A percentile compares a stretch with the other conserved stretches of the same genome.
phyloP scores from a whole-genome alignment of 2,329 filamentous ascomycete genomes.

The Penicillium janthinellum region DNA sequence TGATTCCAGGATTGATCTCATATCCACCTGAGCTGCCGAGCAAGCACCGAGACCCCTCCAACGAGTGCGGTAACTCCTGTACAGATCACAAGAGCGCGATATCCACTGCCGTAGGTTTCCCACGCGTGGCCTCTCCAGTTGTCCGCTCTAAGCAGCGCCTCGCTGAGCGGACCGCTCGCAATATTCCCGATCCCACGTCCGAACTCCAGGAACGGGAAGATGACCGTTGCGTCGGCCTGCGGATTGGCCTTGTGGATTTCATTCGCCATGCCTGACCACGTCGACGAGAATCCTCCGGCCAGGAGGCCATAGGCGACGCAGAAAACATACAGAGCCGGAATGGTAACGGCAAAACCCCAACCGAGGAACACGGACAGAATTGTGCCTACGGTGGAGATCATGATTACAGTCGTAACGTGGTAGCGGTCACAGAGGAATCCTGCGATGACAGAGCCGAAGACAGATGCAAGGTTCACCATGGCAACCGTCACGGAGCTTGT shows the following conservation, averaged over 20 bases:
- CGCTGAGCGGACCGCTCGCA: constrained; percentile 24
- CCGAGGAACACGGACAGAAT: constrained; percentile 23
- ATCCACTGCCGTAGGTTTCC: constrained; percentile 24
- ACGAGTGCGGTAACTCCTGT: constrained; percentile 23
- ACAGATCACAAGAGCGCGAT: constrained; percentile 22
- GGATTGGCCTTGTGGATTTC: constrained; percentile 22
- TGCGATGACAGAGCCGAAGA: constrained; percentile 43
- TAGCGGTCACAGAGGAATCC: constrained; percentile 27
- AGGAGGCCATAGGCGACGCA: constrained; percentile 23
- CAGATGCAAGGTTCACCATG: constrained; percentile 34
- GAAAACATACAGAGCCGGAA: constrained; percentile 22
- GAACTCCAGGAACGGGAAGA: constrained; percentile 27
- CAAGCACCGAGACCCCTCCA: constrained; percentile 21
- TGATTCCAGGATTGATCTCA: neutral
- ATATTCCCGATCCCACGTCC: constrained; percentile 27
- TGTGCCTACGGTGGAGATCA: constrained; percentile 25
- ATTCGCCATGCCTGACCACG: constrained; percentile 24
- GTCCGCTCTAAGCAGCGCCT: constrained; percentile 21
- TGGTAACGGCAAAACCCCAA: constrained; percentile 22
- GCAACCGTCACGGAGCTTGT: constrained; percentile 29
- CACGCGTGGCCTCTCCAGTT: constrained; percentile 13
- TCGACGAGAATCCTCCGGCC: constrained; percentile 25
- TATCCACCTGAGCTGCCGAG: constrained; percentile 18
- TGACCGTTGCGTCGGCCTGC: constrained; percentile 20
- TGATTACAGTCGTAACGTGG: constrained; percentile 23